Evolutionary conservation across 2,329 filamentous ascomycete genomes (phyloP).

Genomic region (Pleurostoma richardsiae): DNA sequence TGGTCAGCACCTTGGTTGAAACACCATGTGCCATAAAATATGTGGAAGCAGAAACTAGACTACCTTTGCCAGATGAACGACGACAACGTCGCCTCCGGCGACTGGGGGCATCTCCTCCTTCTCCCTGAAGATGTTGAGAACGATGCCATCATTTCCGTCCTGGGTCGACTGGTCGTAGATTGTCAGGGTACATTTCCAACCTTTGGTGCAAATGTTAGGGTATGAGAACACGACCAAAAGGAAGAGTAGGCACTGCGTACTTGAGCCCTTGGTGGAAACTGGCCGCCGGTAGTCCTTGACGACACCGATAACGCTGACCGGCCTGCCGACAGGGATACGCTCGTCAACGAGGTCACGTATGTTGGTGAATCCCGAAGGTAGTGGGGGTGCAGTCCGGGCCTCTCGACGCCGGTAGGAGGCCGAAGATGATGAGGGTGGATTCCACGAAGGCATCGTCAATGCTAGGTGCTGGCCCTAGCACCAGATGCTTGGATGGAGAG

Average conservation of each 20-base stretch:
- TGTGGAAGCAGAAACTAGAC: too few relatives aligned
- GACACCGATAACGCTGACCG: constrained; percentile 63
- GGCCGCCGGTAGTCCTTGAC: constrained; percentile 60
- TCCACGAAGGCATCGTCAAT: not conserved
- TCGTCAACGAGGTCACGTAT: constrained; percentile 39
- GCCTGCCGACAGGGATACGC: constrained; percentile 15
- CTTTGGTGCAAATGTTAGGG: constrained; percentile 23
- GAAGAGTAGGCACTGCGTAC: constrained; percentile 27
- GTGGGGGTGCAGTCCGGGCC: constrained; percentile 3
- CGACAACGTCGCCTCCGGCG: constrained; percentile 55
- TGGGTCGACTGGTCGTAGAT: constrained; percentile 55
- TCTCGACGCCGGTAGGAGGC: not conserved
- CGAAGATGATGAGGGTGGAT: not conserved
- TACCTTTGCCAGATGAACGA: constrained; percentile 53
- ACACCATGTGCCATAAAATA: too few relatives aligned
- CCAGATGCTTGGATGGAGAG: too few relatives aligned
- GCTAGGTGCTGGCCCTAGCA: too few relatives aligned
- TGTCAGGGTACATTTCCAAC: constrained; percentile 55
- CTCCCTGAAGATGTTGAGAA: constrained; percentile 57
- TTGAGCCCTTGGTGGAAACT: constrained; percentile 41
- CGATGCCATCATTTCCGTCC: constrained; percentile 29
- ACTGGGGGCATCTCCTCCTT: constrained; percentile 42
- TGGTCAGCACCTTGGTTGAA: too few relatives aligned
- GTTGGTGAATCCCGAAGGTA: constrained; percentile 33
- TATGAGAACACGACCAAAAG: not conserved